These are phyloP conservation scores for Westerdykella sp. DNA, from an alignment of 2,329 filamentous ascomycete species.

Conservation along the genomic window DNA sequence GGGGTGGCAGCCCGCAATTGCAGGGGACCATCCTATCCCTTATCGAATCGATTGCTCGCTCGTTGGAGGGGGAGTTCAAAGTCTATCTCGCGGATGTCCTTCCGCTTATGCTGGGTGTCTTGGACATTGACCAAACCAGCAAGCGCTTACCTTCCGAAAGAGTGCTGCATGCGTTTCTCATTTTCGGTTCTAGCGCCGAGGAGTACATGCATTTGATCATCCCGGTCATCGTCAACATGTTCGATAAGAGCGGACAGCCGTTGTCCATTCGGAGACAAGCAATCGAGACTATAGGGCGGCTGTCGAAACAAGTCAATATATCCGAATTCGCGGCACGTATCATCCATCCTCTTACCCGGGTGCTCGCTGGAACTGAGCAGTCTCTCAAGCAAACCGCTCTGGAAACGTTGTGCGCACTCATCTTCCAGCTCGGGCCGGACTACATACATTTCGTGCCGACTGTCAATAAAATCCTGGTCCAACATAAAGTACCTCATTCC, in stretches of 20 bases:
- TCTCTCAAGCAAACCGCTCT: slow-evolving; percentile 73
- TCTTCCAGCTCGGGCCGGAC: slow-evolving; percentile 92
- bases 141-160: slow-evolving; percentile 79
- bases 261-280: slow-evolving; percentile 74
- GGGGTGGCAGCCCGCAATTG: slow-evolving; percentile 71
- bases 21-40: slow-evolving; percentile 88
- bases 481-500: slow-evolving; percentile 75
- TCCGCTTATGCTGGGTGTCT: slow-evolving; percentile 86
- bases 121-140: slow-evolving; percentile 74
- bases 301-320: slow-evolving; percentile 93
- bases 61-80: slow-evolving; percentile 96
- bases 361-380: slow-evolving; percentile 68
- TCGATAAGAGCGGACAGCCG: slow-evolving; percentile 81
- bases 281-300: slow-evolving; percentile 89
- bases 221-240: slow-evolving; percentile 87
- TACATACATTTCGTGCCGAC: slow-evolving; percentile 92
- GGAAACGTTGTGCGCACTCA: slow-evolving; percentile 89
- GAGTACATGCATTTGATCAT: slow-evolving; percentile 99
- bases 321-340: slow-evolving; percentile 96
- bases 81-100: slow-evolving; percentile 84
- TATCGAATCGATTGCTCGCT: slow-evolving; percentile 88
- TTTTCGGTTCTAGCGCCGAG: slow-evolving; percentile 91
- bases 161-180: slow-evolving; percentile 88
- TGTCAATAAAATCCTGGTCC: slow-evolving; percentile 75
- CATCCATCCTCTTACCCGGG: slow-evolving; percentile 82